Base-by-base conservation (phyloP, 495 filamentous ascomycete genomes). In the Podospora australis region DNA sequence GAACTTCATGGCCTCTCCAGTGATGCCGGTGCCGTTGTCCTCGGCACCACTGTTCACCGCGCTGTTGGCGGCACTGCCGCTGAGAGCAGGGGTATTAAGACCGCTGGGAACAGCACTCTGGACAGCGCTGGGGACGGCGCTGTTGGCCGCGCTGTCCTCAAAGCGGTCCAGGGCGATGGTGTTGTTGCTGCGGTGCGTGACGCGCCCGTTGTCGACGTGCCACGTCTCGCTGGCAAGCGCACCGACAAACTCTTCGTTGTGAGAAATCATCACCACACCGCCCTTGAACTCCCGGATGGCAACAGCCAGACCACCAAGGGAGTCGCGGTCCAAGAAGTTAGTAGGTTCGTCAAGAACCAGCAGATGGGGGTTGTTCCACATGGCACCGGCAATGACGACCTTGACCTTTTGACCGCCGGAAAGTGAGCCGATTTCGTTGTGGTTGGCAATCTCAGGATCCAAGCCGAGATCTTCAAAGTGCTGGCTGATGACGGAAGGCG, bases 331-430 rank as follows among this genome's bases (percentile, higher is more conserved):
- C 71, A 98, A 80, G 78, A 96, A 98, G 75, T 98, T 98, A 68
- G 92, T 97, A 24, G 92, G 92, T 70, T 98, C 92, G 80, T 98
- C 92, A 13, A 98, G 84, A 14, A 98, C 92, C 42, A 98, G 81
- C 51, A 98, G 72, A 73, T 98, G 92, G 0, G 92, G 92, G 74
- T 96, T 97, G 70, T 95, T 95, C 92, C 90, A 95, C 89, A 96
- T 92, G 52, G 88, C 88, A 56, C 87, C 89, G n/a, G 92, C 91
- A 39, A 98, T 80, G 39, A 98, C 92, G 36, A 98, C 92, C 78
- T 98, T 98, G 70, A 98, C 92, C 70, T 98, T 98, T 65, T 98
- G 92, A n/a, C 92, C 92, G 70, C 92, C 92, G 4, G 90, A 96
- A 4, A 98, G 75, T 62, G 92, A 94, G 39, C 89, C 90, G 60